Base-by-base conservation (phyloP, 805 yeast genomes). In the Hagleromyces aurorensis region DNA sequence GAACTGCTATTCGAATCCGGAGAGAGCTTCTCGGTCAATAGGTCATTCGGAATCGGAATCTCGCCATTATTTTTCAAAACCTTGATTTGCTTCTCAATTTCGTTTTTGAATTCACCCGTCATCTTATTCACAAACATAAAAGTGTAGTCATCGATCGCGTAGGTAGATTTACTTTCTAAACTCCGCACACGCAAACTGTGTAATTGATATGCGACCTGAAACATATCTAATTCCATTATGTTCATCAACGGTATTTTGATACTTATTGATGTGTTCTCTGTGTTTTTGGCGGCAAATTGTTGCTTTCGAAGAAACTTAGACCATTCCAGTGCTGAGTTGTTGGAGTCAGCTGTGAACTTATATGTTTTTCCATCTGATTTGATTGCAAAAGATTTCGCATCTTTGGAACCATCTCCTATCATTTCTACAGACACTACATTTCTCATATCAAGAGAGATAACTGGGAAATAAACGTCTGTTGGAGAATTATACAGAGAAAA, bases 381-480 rank as follows among this genome's bases (percentile, higher is more conserved):
- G 14, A 89, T 57, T 24, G 67, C 64, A 45, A 87, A 72, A 69
- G 78, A 72, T 19, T 44, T 57, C 1, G 60, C 48, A 18, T 29
- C 30, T 7, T 31, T 20, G 2, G 31, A 13, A 5, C 27, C 31
- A 11, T 38, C 34, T 20, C 43, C 41, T 2, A 41, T 40, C 1
- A 76, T 57, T 33, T 76, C 86, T 0, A 79, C 84, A 20, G 69
- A 57, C 6, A 70, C 47, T 3, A 87, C 83, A 7, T 68, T 62
- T 24, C 74, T 64, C 37, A 89, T 60, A 51, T 85, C 91, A 20
- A 89, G 73, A 0, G 84, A 78, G 20, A 81, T 59, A 6, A 65
- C 62, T 0, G 97, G 96, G 58, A 85, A 86, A 54, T 86, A 85
- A n/a, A 79, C 58, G 35, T 86, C 94, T 0, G 84, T 75, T 1